phyloP scores from a whole-genome alignment of 2,329 filamentous ascomycete genomes.

The Anthostomella pinea region DNA sequence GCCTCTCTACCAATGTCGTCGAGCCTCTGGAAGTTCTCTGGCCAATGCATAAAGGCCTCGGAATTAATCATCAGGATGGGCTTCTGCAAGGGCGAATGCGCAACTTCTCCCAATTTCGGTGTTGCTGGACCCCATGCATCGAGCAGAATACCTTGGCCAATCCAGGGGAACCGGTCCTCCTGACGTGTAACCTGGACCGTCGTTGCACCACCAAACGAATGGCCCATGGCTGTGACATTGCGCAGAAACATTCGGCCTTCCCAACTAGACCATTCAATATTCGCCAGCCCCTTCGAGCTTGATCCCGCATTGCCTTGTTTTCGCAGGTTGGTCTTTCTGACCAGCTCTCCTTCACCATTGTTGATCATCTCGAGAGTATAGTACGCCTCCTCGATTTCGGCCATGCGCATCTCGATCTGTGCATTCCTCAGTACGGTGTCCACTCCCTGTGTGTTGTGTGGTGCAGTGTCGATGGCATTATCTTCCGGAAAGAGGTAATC shows the following conservation, averaged over 20 bases:
- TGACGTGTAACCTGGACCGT: constrained; percentile 58
- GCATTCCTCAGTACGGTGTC: constrained; percentile 58
- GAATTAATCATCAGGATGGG: constrained; percentile 63
- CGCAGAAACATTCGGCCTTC: constrained; percentile 51
- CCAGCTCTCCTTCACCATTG: constrained; percentile 48
- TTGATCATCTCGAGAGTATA: constrained; percentile 54
- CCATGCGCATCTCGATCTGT: constrained; percentile 60
- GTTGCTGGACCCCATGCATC: constrained; percentile 61
- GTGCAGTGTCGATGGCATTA: constrained; percentile 47
- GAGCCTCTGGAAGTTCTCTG: constrained; percentile 58
- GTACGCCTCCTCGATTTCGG: constrained; percentile 64
- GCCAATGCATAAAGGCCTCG: constrained; percentile 71
- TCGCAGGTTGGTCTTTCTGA: constrained; percentile 52
- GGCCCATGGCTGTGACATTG: constrained; percentile 60
- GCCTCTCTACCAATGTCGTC: constrained; percentile 56
- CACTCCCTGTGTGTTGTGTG: constrained; percentile 57
- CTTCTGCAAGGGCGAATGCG: constrained; percentile 42
- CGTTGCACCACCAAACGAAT: constrained; percentile 66
- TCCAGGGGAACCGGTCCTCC: constrained; percentile 50
- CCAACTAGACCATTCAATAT: constrained; percentile 56
- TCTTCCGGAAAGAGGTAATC: constrained; percentile 63
- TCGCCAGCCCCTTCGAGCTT: constrained; percentile 56
- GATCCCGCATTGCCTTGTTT: constrained; percentile 56
- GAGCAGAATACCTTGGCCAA: constrained; percentile 63
- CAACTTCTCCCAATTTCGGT: constrained; percentile 42